phyloP scores from a whole-genome alignment of 345 rosid genomes.

The Eucalyptus melliodora region DNA sequence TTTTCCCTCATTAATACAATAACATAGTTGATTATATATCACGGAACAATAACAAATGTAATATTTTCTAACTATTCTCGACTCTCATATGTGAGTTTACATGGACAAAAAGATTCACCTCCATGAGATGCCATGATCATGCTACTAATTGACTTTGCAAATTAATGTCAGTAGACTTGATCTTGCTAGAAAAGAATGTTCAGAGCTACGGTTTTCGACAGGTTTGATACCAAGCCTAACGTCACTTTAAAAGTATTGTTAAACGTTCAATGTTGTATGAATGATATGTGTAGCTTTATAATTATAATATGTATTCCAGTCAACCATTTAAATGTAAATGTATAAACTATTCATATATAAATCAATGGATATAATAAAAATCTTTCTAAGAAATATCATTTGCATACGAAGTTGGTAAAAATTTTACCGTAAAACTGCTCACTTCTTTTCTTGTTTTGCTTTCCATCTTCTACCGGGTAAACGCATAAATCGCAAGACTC shows the following conservation, averaged over 20 bases:
- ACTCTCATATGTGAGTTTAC: neutral
- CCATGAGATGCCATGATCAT: neutral
- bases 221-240: neutral
- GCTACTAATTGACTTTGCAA: neutral
- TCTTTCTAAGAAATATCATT: neutral
- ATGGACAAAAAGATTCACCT: neutral
- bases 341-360: neutral
- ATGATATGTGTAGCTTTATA: neutral
- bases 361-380: neutral
- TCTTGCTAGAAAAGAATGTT: neutral
- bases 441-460: neutral
- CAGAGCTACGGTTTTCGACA: neutral
- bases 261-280: neutral
- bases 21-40: neutral
- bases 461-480: constrained; percentile 11
- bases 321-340: neutral
- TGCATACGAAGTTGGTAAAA: neutral
- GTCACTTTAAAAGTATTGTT: neutral
- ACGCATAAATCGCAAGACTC: constrained; percentile 48
- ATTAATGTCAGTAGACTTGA: neutral
- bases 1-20: neutral
- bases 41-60: neutral
- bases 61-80: neutral
- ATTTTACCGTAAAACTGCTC: neutral
- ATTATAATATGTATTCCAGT: neutral